Evolutionary conservation across 2,329 filamentous ascomycete genomes (phyloP).

Genomic region (Ophioceras dolichostomum): DNA sequence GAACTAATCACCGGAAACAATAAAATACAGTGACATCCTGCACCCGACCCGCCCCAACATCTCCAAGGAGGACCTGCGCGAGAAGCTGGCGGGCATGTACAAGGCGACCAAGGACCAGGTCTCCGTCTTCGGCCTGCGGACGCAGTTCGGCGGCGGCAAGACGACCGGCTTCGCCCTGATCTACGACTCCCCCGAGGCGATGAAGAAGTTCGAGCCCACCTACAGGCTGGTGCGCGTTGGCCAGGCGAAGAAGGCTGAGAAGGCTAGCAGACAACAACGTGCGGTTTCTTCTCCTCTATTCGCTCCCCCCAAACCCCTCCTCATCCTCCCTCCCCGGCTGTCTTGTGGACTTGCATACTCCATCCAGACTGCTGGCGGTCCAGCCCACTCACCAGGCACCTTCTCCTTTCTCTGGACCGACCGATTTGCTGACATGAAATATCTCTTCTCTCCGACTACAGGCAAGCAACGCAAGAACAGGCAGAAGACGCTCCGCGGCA

Average conservation of each 20-base stretch:
- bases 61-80: conserved; percentile 96
- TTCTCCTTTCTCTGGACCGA: no score
- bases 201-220: conserved; percentile 99
- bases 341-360: no score
- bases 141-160: conserved; percentile 99
- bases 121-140: conserved; percentile 96
- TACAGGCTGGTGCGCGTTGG: conserved; percentile 95
- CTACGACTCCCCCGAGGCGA: conserved; percentile 94
- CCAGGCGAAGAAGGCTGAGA: conserved; percentile 88
- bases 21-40: conserved; percentile 93
- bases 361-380: no score
- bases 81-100: conserved; percentile 91
- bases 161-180: conserved; percentile 97
- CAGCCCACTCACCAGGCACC: no score
- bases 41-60: conserved; percentile 98
- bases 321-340: no score
- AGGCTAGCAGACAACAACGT: conserved; percentile 97
- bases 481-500: conserved; percentile 95
- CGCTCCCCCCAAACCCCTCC: background rate
- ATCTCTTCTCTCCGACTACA: conserved; percentile 29
- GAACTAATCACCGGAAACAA: no score
- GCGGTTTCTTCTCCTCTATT: conserved; percentile 29
- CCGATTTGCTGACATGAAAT: background rate
- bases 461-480: conserved; percentile 99
- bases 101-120: conserved; percentile 97